Base-by-base conservation (phyloP, 2,329 filamentous ascomycete genomes). In the Arthrobotrys conoides region DNA sequence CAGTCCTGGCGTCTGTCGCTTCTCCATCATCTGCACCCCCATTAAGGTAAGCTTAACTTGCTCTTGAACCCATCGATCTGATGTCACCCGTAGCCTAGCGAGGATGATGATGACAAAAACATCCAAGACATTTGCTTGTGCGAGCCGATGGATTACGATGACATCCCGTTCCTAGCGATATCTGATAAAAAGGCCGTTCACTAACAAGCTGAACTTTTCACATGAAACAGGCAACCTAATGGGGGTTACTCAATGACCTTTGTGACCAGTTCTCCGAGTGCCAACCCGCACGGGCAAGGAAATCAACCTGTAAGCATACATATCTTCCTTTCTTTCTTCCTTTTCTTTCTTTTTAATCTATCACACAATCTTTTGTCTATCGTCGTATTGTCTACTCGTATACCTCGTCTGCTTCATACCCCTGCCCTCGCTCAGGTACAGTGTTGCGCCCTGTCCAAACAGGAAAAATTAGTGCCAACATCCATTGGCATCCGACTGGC, bases 261-360 rank as follows among this genome's bases (percentile, higher is more conserved):
- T 63, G 87, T 88, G 82, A 90, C 89, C 80, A 89, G 89, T 80
- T 90, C 90, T 55, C 89, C 90, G 59, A 89, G 90, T 78, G 89
- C 89, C 48, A 91, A 90, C 48, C 84, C 83, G 55, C 90, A 89
- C 80, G 90, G 90, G 67, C 89, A 90, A 83, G 88, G 88, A 80
- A 87, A 87, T 82, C 87, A 87, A 81, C 88, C 88, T 83, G 88
- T 90, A 87, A 86, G 88, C 87, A 80, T 76, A 79, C 87, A 80
- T 76, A 79, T 64, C 80, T 66, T 75, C 65, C 77, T 81, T 71
- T 82, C 81, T 82, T 81, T 3, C 27, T 6, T 30, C 63, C 80
- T 66, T 75, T 71, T 82, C 81, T 82, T 81, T 80, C 80, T 81
- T 75, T 22, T 20, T n/a, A n/a, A n/a, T n/a, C n/a, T n/a, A n/a